Conservation (phyloP, 176 grass and related monocot species). For the Triticum timopheevii region DNA sequence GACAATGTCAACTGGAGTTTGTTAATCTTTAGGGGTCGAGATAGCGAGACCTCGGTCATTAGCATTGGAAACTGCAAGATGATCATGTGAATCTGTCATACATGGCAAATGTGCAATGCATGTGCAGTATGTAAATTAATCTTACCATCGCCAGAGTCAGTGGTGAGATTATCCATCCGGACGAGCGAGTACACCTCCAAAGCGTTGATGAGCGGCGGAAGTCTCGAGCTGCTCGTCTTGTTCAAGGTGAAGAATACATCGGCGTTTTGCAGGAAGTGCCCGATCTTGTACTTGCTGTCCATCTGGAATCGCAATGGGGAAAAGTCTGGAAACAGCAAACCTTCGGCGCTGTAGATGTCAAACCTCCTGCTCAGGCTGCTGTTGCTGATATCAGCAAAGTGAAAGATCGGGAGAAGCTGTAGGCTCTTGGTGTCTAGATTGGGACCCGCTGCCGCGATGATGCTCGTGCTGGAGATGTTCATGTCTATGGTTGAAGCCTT, state of each 20-base stretch:
- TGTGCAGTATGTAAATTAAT: neutral
- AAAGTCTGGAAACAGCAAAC: neutral
- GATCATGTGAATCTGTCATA: neutral
- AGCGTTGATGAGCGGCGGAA: slow-evolving; percentile 24
- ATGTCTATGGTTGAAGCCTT: neutral
- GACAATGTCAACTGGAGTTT: neutral
- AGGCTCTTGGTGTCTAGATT: neutral
- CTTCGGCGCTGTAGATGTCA: neutral
- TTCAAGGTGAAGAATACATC: neutral
- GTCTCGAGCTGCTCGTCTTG: neutral
- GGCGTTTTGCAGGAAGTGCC: neutral
- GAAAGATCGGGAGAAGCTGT: slow-evolving; percentile 7
- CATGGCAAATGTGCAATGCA: neutral
- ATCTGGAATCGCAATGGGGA: rapidly evolving
- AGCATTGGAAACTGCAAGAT: neutral
- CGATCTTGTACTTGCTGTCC: neutral
- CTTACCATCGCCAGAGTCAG: neutral
- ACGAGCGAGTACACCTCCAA: neutral
- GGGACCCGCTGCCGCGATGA: rapidly evolving
- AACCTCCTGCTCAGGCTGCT: neutral
- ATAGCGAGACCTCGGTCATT: neutral
- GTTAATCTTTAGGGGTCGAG: neutral
- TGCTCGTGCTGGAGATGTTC: rapidly evolving
- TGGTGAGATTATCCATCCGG: neutral
- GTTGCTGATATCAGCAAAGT: neutral